phyloP scores from a whole-genome alignment of 768 basidiomycete genomes.

The Lentinula sp. region DNA sequence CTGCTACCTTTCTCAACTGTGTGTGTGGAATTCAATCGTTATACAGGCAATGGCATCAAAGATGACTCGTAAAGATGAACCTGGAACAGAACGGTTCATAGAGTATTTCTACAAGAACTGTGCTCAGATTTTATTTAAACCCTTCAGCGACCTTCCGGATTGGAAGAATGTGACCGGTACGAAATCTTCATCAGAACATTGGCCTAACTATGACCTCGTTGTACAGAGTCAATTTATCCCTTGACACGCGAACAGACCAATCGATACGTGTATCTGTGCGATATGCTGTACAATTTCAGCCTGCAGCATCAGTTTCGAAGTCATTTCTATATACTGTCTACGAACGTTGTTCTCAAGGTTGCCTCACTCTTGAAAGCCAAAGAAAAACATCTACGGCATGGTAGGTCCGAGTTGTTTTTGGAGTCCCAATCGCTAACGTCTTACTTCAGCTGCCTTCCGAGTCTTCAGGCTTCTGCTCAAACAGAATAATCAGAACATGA shows the following conservation, averaged over 20 bases:
- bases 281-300: conserved; percentile 84
- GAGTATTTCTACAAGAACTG: conserved; percentile 92
- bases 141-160: conserved; percentile 66
- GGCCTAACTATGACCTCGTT: neutral
- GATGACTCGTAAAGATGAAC: conserved; percentile 66
- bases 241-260: conserved; percentile 73
- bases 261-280: conserved; percentile 85
- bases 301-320: conserved; percentile 88
- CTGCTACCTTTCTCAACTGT: neutral
- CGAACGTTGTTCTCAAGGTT: conserved; percentile 66
- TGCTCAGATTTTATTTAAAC: conserved; percentile 72
- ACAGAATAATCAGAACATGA: conserved; percentile 73
- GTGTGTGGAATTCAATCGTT: neutral
- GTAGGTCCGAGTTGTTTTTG: conserved; percentile 37
- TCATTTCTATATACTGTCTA: conserved; percentile 84
- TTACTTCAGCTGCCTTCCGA: conserved; percentile 73
- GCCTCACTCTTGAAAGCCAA: conserved; percentile 72
- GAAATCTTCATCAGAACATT: conserved; percentile 7
- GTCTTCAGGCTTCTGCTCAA: conserved; percentile 85
- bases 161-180: conserved; percentile 31
- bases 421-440: conserved; percentile 9
- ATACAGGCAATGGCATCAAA: conserved; percentile 7
- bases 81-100: conserved; percentile 82
- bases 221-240: conserved; percentile 43
- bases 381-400: conserved; percentile 90